These are phyloP conservation scores for Umbelopsis vinacea DNA, from an alignment of 192 early-diverging fungal species.

Conservation along the genomic window DNA sequence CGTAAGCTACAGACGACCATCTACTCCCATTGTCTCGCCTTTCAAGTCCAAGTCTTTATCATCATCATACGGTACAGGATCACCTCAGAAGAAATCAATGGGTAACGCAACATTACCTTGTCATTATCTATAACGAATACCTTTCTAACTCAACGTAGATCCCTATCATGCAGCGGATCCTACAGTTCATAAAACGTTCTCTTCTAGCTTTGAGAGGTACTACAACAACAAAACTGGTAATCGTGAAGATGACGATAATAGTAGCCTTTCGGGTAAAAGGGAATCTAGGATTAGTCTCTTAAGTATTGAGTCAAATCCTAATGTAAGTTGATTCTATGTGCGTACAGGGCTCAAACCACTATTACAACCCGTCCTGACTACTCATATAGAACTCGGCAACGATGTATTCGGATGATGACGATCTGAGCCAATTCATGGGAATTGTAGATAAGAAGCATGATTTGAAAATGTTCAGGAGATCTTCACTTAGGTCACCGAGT, in stretches of 20 bases:
- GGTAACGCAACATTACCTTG: slow-evolving; percentile 16
- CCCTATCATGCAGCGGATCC: slow-evolving; percentile 1
- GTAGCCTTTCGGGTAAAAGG: not conserved
- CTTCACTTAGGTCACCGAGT: not conserved
- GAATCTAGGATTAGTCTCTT: slow-evolving; percentile 5
- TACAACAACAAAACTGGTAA: not conserved
- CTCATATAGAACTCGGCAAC: not conserved
- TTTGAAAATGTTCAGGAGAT: slow-evolving; percentile 14
- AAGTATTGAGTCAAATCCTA: not conserved
- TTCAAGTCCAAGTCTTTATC: slow-evolving; percentile 45
- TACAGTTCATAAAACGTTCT: slow-evolving; percentile 20
- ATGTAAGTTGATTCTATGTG: not conserved
- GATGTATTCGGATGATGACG: not conserved
- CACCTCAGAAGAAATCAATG: slow-evolving; percentile 33
- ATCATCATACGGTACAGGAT: slow-evolving; percentile 21
- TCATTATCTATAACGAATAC: not conserved
- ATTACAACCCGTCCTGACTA: not conserved
- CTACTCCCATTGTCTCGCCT: slow-evolving; percentile 30
- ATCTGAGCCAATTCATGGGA: slow-evolving; percentile 11
- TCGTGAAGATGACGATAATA: slow-evolving; percentile 5
- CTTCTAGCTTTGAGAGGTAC: slow-evolving; percentile 38
- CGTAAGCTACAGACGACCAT: slow-evolving; percentile 1
- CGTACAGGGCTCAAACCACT: not conserved
- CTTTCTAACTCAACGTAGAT: not conserved
- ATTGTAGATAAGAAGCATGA: slow-evolving; percentile 3